phyloP scores from a whole-genome alignment of 306 rosid genomes.

The Vigna hirtella region DNA sequence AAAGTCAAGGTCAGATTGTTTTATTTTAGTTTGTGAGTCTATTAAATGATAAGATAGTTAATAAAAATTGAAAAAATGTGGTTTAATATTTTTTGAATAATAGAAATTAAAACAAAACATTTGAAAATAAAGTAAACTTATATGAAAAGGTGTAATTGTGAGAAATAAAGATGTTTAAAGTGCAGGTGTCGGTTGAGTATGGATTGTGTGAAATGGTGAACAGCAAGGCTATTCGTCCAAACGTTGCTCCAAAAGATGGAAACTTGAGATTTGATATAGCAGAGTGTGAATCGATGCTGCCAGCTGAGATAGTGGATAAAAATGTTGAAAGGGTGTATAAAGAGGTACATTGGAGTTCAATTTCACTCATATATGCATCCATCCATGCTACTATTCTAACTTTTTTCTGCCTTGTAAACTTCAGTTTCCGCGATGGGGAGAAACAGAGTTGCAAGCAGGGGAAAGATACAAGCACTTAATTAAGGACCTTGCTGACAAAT shows the following conservation, averaged over 20 bases:
- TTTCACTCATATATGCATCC: neutral
- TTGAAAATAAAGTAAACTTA: too few species aligned
- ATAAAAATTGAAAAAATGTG: neutral
- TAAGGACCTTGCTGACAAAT: conserved; percentile 73
- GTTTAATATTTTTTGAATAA: neutral
- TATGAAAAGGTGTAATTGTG: too few species aligned
- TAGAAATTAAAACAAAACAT: neutral
- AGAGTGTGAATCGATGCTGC: conserved; percentile 68
- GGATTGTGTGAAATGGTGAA: conserved; percentile 88
- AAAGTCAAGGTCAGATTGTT: conserved; percentile 59
- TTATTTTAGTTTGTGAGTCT: neutral
- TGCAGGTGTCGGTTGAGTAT: conserved; percentile 75
- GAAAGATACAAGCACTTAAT: conserved; percentile 63
- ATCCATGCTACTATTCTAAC: conserved; percentile 16
- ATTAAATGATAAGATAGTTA: neutral
- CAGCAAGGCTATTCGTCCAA: conserved; percentile 57
- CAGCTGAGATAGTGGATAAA: conserved; percentile 61
- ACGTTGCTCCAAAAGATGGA: conserved; percentile 70
- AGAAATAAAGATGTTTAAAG: neutral
- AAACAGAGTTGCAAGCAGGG: conserved; percentile 51
- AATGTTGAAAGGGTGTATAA: conserved; percentile 59
- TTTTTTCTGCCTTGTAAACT: conserved; percentile 26
- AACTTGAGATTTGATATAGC: conserved; percentile 64
- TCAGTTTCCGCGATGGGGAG: conserved; percentile 83
- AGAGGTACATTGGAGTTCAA: conserved; percentile 53